Evolutionary conservation across 352 stramenopile species (phyloP), one percentile per base, ranked within the genome.

Genomic region (Thalassiosira allenii): DNA sequence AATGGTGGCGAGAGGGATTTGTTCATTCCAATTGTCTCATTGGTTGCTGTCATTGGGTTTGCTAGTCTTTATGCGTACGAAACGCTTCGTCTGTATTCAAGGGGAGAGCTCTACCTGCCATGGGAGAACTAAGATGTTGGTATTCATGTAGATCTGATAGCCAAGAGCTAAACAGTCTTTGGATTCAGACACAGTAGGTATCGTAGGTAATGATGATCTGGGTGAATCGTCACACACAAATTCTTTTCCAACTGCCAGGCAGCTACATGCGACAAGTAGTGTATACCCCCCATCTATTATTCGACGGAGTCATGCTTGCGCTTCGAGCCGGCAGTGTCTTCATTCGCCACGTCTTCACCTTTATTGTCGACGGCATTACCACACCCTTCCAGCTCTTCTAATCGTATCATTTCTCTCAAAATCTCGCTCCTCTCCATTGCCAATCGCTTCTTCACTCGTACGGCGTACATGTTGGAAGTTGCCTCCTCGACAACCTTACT

Each of bases 1-100:
- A 32, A 6, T 47, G 30, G 9, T 23, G 57, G 73, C 37, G 71
- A 89, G 79, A 65, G 80, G 61, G 86, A 92, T 74, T 76, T 89
- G 57, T 92, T 92, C 41, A 92, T 92, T 62, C 86, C 86, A 25
- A 89, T 92, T 44, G 83, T 92, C 73, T 73, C 86, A 14, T 29
- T 90, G 33, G 75, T 89, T 47, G 79, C 79, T 17, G 33, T 92
- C 0, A 58, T 76, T 4, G 86, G 86, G 34, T 86, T 92, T 40
- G 71, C 72, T 65, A 76, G 86, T 27, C 22, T 83, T 1, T 92
- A 92, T 69, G 86, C 79, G 11, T 92, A 92, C 72, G 86, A 92
- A 90, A 92, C 84, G 76, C 27, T 90, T 23, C 52, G 86, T 8
- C 49, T 92, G 12, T 83, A 85, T 58, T 73, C 65, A 3, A 67